Base-by-base conservation (phyloP, 352 stramenopile genomes). In the Blastocystis sp. region DNA sequence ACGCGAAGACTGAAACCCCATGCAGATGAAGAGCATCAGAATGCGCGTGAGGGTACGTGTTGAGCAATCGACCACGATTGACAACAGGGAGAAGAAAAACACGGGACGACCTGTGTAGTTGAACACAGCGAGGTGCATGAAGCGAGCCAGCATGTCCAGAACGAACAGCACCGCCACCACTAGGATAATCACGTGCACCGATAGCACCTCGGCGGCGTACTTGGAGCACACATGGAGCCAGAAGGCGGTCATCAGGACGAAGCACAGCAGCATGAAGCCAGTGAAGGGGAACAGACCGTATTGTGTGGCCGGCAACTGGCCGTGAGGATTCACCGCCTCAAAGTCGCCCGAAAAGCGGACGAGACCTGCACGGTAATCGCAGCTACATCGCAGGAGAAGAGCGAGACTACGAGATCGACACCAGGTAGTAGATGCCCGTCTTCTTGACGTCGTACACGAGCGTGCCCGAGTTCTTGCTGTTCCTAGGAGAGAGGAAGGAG, bases 231-330 rank as follows among this genome's bases (percentile, higher is more conserved):
- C 11, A 18, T 63, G 2, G 30, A 82, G 30, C 73, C 73, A 82
- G 34, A 6, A 37, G 13, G 26, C 30, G 16, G 65, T 30, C 26
- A 82, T 43, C 54, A 82, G 24, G 16, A 68, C 18, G 59, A 63
- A 82, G 18, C 26, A 26, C 9, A 53, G 5, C 11, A 82, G 24
- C 4, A 82, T 30, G 4, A 55, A 5, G 13, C 26, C 26, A 6
- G 54, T 69, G 59, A 82, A 82, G 13, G 73, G 73, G 11, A 82
- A 53, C 59, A 43, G 43, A 18, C 73, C 73, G 59, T 82, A 66
- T 18, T 30, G 41, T 39, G 41, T 30, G n/a, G 54, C 73, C 3
- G 73, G 73, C 39, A 82, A 41, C 34, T 82, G 41, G 0, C 73
- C 73, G 59, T 50, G 65, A 11, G 73, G 73, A 41, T 82, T 82